These are phyloP conservation scores for Termitomyces sp. DNA, from an alignment of 768 basidiomycete species.

Conservation along the genomic window DNA sequence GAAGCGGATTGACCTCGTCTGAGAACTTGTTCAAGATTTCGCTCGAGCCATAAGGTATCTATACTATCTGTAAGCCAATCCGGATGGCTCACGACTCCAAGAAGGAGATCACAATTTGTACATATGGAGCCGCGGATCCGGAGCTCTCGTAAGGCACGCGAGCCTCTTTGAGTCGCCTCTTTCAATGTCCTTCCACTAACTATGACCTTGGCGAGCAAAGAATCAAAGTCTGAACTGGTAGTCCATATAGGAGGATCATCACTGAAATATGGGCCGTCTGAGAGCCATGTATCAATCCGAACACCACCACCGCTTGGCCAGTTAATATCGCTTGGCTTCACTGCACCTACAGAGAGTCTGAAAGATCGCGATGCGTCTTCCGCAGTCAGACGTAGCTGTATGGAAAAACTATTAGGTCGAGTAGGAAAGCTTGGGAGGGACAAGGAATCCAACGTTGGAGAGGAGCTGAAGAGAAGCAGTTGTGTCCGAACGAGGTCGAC, in stretches of 20 bases:
- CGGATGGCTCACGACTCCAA: conserved; percentile 25
- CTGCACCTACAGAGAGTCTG: conserved; percentile 82
- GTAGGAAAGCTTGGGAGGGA: conserved; percentile 62
- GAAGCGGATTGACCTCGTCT: conserved; percentile 12
- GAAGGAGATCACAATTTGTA: conserved; percentile 28
- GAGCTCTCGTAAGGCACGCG: conserved; percentile 78
- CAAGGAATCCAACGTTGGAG: conserved; percentile 67
- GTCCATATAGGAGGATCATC: conserved; percentile 26
- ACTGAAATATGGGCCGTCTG: conserved; percentile 54
- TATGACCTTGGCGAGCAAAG: conserved; percentile 80
- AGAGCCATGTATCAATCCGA: conserved; percentile 81
- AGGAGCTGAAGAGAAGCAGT: conserved; percentile 74
- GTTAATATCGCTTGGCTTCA: conserved; percentile 62
- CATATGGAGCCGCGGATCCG: conserved; percentile 54
- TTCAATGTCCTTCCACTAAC: conserved; percentile 78
- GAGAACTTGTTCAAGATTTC: conserved; percentile 20
- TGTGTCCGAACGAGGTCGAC: conserved; percentile 88
- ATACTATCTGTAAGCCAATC: conserved; percentile 25
- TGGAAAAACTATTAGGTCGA: conserved; percentile 67
- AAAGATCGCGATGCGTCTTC: conserved; percentile 74
- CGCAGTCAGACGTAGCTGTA: conserved; percentile 88
- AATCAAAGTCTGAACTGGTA: conserved; percentile 78
- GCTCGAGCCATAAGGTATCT: conserved; percentile 35
- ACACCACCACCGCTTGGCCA: conserved; percentile 85
- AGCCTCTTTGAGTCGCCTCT: conserved; percentile 79